Evolutionary conservation across 805 yeast genomes (phyloP).

Genomic region (Starmerella etchellsii): DNA sequence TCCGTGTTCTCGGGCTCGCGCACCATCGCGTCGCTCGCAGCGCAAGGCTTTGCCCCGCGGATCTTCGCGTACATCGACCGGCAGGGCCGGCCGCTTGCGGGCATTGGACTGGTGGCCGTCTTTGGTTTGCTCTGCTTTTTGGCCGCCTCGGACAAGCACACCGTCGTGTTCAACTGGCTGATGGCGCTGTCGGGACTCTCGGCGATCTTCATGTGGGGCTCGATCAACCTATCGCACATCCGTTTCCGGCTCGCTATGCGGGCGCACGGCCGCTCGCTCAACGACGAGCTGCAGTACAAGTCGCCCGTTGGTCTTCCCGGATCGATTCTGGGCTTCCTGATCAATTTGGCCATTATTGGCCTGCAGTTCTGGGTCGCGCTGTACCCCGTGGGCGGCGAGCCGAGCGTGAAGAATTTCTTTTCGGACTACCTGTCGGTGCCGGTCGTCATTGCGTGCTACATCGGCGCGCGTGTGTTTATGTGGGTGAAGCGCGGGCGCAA

Average conservation of each 20-base stretch:
- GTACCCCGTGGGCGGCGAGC: conserved; percentile 42
- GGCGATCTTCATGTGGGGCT: conserved; percentile 64
- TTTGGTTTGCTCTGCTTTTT: conserved; percentile 49
- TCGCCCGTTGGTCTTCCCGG: conserved; percentile 60
- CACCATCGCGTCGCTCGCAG: conserved; percentile 51
- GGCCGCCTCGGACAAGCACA: conserved; percentile 43
- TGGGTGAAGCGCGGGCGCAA: background rate
- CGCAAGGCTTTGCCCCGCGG: conserved; percentile 50
- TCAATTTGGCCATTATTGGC: conserved; percentile 48
- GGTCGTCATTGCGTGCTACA: conserved; percentile 24
- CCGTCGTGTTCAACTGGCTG: conserved; percentile 52
- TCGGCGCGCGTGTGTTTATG: conserved; percentile 1
- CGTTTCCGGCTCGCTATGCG: conserved; percentile 50
- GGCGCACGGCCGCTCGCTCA: conserved; percentile 47
- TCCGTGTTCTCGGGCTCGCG: conserved; percentile 58
- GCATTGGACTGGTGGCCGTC: conserved; percentile 35
- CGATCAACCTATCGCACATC: conserved; percentile 52
- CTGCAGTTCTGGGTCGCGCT: conserved; percentile 77
- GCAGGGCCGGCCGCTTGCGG: conserved; percentile 64
- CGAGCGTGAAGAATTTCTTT: conserved; percentile 35
- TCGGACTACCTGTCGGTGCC: conserved; percentile 40
- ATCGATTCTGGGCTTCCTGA: conserved; percentile 44
- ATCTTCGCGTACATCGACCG: conserved; percentile 52
- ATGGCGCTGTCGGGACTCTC: conserved; percentile 61
- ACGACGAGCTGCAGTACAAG: conserved; percentile 52